A percentile compares a stretch with the other conserved stretches of the same genome.
Evolutionary conservation across 345 rosid species (phyloP).

Genomic region (Eucalyptus regnans): DNA sequence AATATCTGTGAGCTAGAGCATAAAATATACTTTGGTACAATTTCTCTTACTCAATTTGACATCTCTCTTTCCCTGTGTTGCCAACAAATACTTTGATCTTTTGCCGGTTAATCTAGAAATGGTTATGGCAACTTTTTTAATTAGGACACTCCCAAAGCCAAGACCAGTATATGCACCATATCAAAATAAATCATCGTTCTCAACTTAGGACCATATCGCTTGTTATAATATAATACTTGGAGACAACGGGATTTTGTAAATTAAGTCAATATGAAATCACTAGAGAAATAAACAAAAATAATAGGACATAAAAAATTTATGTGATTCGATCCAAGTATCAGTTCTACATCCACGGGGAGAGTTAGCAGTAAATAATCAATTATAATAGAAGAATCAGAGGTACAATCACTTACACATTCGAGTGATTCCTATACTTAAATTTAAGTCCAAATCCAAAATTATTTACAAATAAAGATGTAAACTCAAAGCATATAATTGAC

Average conservation of each 20-base stretch:
- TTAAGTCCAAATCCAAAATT: too few relatives aligned
- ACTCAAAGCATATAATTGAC: too few relatives aligned
- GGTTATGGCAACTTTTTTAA: neutral
- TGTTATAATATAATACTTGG: too few relatives aligned
- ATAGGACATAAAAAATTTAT: too few relatives aligned
- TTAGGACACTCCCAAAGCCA: neutral
- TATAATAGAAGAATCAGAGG: too few relatives aligned
- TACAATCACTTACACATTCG: fast-evolving
- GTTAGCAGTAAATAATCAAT: too few relatives aligned
- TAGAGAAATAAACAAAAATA: too few relatives aligned
- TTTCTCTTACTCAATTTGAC: neutral
- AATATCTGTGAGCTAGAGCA: neutral
- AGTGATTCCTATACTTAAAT: too few relatives aligned
- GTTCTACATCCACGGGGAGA: fast-evolving
- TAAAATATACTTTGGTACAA: neutral
- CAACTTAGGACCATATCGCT: neutral
- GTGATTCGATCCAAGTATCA: fast-evolving
- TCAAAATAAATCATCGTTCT: neutral
- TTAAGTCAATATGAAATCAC: too few relatives aligned
- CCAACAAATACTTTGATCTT: neutral
- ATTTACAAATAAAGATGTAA: too few relatives aligned
- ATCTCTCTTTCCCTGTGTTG: neutral
- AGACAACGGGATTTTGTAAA: too few relatives aligned
- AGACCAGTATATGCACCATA: neutral
- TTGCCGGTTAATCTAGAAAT: neutral